phyloP scores from a whole-genome alignment of 1,139 yeast genomes.

The Saccharomyces hybrid region DNA sequence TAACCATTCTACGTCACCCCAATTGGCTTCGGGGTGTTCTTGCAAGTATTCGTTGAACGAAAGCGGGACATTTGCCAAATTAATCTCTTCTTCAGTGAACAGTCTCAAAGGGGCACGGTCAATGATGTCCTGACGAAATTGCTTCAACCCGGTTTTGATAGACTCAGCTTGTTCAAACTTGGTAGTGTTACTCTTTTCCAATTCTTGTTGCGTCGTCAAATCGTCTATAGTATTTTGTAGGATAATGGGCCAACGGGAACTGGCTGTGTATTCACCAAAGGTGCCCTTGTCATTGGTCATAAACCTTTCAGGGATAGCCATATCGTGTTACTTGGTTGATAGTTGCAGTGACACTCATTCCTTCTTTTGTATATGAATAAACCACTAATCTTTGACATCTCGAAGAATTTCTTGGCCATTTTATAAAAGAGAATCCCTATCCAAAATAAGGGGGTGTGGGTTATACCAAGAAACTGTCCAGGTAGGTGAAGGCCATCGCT shows the following conservation, averaged over 20 bases:
- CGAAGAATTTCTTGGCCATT: neutral
- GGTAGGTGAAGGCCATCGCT: neutral
- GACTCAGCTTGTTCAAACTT: slow-evolving; percentile 8
- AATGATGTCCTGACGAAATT: slow-evolving; percentile 33
- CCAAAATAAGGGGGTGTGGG: neutral
- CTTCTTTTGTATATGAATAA: neutral
- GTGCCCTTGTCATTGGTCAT: slow-evolving; percentile 51
- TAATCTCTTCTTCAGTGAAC: slow-evolving; percentile 40
- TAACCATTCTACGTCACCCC: slow-evolving; percentile 93
- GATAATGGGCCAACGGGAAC: slow-evolving; percentile 82
- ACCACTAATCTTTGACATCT: neutral
- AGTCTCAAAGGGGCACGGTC: slow-evolving; percentile 33
- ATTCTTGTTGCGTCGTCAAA: slow-evolving; percentile 31
- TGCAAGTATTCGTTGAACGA: slow-evolving; percentile 45
- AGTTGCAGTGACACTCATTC: neutral
- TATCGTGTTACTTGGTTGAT: neutral
- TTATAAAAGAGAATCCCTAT: no score
- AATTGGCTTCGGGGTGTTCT: slow-evolving; percentile 33
- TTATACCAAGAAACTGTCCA: neutral
- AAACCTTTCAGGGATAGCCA: slow-evolving; percentile 4
- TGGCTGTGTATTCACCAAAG: slow-evolving; percentile 75
- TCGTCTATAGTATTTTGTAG: slow-evolving; percentile 62
- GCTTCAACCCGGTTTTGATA: slow-evolving; percentile 25
- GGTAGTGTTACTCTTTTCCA: slow-evolving; percentile 13
- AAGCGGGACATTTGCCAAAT: slow-evolving; percentile 39